Evolutionary conservation across 1,139 yeast species (phyloP), one percentile per base, ranked within the genome.

Genomic region (Yamadazyma atlantica): DNA sequence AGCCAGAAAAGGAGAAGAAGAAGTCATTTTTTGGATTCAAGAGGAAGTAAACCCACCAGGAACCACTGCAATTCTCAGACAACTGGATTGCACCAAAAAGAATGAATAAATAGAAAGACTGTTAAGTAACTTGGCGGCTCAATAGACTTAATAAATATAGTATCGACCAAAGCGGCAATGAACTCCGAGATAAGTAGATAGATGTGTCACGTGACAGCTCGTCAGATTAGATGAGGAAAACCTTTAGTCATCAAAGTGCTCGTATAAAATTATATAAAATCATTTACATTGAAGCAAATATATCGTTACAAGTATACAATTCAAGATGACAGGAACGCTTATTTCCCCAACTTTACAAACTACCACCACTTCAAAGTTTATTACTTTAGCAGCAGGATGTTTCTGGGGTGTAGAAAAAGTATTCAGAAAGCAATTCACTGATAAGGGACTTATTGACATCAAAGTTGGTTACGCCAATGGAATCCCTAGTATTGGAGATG

Each of bases 361-460:
- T 11, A 62, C 73, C 2, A 32, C 66, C 5, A 57, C 70, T 4
- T 55, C 83, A 35, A 70, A 75, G 48, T 49, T 81, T 26, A 58
- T 82, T 38, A 83, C 89, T 0, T 59, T 84, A 16, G 90, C 87
- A 1, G 89, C 85, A 1, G 94, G 94, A 3, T 90, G 98, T 57
- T 92, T 89, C 70, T 90, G 97, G 97, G 96, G 96, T 14, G 88
- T 85, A 10, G 97, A 92, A 55, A 84, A 85, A 51, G 80, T 90
- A 28, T 89, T 78, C 65, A 67, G 82, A 45, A 85, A 85, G 55
- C 75, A 85, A 46, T 85, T 80, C 49, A 53, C 54, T 4, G 72
- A 64, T 39, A 80, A 78, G 54, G 90, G 90, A 2, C 61, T 90
- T 16, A 57, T 83, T 12, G 96, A 86, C 55, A 73, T 82, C 37